Conservation (phyloP, 1,284 basidiomycete species). For the Gomphus sp. region DNA sequence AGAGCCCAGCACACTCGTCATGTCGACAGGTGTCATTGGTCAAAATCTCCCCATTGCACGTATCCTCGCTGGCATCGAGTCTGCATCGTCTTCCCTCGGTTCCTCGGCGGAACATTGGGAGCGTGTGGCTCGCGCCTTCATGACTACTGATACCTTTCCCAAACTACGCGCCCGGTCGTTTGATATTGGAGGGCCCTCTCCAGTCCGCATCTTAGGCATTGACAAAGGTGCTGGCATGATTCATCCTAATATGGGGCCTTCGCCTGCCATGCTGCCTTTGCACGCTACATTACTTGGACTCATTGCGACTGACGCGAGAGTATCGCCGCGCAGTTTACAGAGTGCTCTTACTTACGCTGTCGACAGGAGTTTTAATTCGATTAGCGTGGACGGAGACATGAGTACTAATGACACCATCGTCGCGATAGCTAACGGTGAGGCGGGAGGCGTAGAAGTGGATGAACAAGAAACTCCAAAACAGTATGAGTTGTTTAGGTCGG, state of each 20-base stretch:
- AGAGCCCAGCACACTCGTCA: conserved; percentile 66
- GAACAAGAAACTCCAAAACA: conserved; percentile 52
- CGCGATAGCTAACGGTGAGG: conserved; percentile 87
- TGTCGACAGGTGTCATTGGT: conserved; percentile 98
- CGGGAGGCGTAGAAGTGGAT: conserved; percentile 54
- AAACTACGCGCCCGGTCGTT: conserved; percentile 84
- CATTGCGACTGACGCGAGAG: conserved; percentile 86
- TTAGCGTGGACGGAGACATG: conserved; percentile 98
- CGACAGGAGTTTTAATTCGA: conserved; percentile 92
- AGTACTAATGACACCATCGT: conserved; percentile 96
- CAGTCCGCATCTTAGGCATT: conserved; percentile 85
- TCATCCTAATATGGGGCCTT: conserved; percentile 87
- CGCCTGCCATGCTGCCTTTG: conserved; percentile 35
- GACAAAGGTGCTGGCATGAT: conserved; percentile 99
- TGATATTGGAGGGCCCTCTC: conserved; percentile 48
- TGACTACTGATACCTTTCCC: conserved; percentile 99
- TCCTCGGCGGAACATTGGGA: conserved; percentile 73
- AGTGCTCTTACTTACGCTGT: conserved; percentile 87
- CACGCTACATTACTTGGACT: conserved; percentile 93
- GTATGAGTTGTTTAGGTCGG: conserved; percentile 69
- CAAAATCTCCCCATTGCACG: conserved; percentile 84
- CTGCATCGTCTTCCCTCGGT: conserved; percentile 36
- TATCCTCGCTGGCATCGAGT: conserved; percentile 60
- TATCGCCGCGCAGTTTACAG: conserved; percentile 77
- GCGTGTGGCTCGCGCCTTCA: conserved; percentile 83